A percentile compares a stretch with the other conserved stretches of the same genome.
Conservation (phyloP, 192 early-diverging fungal species). For the Gaertneriomyces semiglobifer region DNA sequence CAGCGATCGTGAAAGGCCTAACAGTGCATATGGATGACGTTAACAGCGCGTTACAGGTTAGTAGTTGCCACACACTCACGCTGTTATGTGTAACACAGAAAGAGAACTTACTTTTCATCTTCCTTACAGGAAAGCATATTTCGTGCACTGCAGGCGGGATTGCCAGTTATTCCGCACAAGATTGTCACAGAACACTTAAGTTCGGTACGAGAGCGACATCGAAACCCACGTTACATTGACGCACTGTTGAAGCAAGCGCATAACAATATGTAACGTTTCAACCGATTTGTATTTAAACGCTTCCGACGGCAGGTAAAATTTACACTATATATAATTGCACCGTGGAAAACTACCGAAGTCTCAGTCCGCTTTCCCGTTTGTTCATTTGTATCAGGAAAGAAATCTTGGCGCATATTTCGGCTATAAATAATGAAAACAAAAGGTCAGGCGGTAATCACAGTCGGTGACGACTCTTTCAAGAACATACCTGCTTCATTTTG, state of each 20-base stretch:
- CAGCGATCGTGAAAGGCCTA: constrained; percentile 49
- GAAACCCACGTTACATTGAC: constrained; percentile 22
- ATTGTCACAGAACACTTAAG: constrained; percentile 17
- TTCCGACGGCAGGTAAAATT: no score
- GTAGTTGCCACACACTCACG: not conserved
- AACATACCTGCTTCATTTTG: constrained; percentile 36
- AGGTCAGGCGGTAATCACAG: not conserved
- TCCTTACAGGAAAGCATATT: constrained; percentile 31
- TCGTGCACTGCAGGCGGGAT: constrained; percentile 12
- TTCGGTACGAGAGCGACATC: constrained; percentile 15
- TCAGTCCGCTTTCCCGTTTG: constrained; percentile 20
- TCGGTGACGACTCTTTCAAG: not conserved
- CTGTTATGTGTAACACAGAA: not conserved
- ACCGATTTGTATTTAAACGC: no score
- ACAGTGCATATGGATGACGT: constrained; percentile 58
- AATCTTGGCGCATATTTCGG: constrained; percentile 42
- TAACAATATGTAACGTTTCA: no score
- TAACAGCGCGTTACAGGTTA: constrained; percentile 41
- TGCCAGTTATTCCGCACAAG: constrained; percentile 1
- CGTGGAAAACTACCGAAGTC: not conserved
- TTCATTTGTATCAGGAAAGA: constrained; percentile 38
- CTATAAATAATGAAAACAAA: constrained; percentile 26
- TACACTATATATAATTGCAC: no score
- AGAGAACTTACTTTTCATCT: not conserved
- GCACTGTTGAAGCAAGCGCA: not conserved